Conservation (phyloP, 2,329 filamentous ascomycete genomes). For the Diplodia seriata region DNA sequence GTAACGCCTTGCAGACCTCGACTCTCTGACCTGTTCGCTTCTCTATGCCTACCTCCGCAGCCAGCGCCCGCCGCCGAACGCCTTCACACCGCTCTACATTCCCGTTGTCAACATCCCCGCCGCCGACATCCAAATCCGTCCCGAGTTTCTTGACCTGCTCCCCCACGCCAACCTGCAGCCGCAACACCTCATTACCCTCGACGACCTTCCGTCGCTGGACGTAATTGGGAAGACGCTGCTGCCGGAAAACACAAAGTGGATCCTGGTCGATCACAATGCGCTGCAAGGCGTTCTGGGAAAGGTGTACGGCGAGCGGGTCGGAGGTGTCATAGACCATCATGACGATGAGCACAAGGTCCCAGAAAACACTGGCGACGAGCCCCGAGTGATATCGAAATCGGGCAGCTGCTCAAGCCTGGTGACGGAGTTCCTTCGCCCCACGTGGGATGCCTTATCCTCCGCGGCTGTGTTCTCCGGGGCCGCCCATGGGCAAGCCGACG, state of each 20-base stretch:
- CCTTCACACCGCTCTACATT: conserved; percentile 65
- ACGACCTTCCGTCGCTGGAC: conserved; percentile 62
- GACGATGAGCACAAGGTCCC: conserved; percentile 70
- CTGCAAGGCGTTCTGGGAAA: conserved; percentile 67
- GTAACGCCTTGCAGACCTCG: conserved; percentile 66
- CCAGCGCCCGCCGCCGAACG: conserved; percentile 56
- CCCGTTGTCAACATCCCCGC: conserved; percentile 75
- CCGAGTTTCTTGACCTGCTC: conserved; percentile 73
- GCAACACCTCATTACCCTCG: conserved; percentile 70
- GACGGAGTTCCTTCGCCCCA: conserved; percentile 62
- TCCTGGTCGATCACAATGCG: conserved; percentile 81
- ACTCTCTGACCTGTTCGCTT: conserved; percentile 78
- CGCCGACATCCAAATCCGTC: conserved; percentile 72
- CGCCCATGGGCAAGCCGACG: conserved; percentile 50
- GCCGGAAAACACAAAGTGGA: conserved; percentile 68
- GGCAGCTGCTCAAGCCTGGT: conserved; percentile 79
- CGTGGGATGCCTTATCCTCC: conserved; percentile 62
- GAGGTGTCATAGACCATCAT: conserved; percentile 79
- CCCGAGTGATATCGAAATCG: conserved; percentile 68
- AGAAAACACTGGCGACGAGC: conserved; percentile 54
- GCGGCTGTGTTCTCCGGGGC: conserved; percentile 51
- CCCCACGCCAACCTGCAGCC: conserved; percentile 64
- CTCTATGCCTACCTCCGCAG: conserved; percentile 77
- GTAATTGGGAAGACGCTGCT: conserved; percentile 57
- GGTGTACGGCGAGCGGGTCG: conserved; percentile 61